Conservation (phyloP, 2,329 filamentous ascomycete species). For the Drechslerella stenobrocha region DNA sequence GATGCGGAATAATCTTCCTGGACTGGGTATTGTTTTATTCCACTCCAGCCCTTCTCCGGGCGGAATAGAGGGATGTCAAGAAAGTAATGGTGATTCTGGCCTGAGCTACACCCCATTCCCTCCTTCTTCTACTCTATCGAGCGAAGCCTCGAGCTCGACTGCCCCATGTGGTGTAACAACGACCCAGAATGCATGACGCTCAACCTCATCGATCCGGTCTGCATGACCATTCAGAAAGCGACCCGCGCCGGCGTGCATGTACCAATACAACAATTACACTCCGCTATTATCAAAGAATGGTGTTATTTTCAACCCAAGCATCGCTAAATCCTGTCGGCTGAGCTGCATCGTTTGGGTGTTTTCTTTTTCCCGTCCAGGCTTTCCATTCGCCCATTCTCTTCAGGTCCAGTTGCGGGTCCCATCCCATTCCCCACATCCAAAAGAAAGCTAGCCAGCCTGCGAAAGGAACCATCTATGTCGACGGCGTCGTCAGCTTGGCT, state of each 20-base stretch:
- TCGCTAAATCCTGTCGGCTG: slow-evolving; percentile 3
- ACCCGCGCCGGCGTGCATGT: neutral
- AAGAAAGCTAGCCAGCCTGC: slow-evolving; percentile 15
- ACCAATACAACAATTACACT: neutral
- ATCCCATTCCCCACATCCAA: slow-evolving; percentile 38
- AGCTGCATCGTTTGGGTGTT: slow-evolving; percentile 6
- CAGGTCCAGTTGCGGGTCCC: slow-evolving; percentile 32
- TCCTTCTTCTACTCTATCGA: too few species aligned
- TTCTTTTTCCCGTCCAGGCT: slow-evolving; percentile 12
- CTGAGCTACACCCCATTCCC: too few species aligned
- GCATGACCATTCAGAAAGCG: neutral
- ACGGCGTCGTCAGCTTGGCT: slow-evolving; percentile 38
- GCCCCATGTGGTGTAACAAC: slow-evolving; percentile 33
- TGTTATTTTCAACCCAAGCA: neutral
- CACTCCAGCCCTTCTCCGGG: too few species aligned
- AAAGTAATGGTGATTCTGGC: slow-evolving; percentile 4
- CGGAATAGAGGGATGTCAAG: slow-evolving; percentile 39
- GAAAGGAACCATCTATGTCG: slow-evolving; percentile 36
- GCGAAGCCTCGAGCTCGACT: too few species aligned
- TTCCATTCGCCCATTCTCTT: slow-evolving; percentile 16
- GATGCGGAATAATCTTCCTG: neutral
- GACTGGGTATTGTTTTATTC: too few species aligned
- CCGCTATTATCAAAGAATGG: neutral
- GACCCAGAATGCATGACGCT: slow-evolving; percentile 10
- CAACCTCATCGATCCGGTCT: slow-evolving; percentile 10